Evolutionary conservation across 768 basidiomycete genomes (phyloP).

Genomic region (Phaeotremella skinneri): DNA sequence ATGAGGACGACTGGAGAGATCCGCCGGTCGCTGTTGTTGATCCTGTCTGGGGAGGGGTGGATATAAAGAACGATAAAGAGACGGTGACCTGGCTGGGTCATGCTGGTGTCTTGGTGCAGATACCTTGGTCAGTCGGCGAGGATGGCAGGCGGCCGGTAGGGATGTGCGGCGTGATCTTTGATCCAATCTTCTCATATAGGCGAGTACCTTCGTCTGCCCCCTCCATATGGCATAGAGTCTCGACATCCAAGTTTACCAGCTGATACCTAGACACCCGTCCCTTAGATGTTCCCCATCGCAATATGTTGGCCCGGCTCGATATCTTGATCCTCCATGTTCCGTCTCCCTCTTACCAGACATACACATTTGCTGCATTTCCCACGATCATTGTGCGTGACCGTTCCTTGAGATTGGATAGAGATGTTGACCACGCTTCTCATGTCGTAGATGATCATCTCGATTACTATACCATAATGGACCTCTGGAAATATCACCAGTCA

Average conservation of each 20-base stretch:
- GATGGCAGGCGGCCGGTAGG: constrained; percentile 12
- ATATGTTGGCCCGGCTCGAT: constrained; percentile 47
- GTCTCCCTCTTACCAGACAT: constrained; percentile 45
- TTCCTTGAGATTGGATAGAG: neutral
- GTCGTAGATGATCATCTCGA: constrained; percentile 50
- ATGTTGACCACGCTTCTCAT: constrained; percentile 4
- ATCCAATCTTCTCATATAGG: constrained; percentile 51
- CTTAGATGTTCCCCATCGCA: constrained; percentile 49
- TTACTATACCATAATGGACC: constrained; percentile 48
- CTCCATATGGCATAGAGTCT: neutral
- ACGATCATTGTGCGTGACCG: constrained; percentile 48
- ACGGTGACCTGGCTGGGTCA: constrained; percentile 50
- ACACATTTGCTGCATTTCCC: constrained; percentile 48
- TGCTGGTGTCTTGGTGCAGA: constrained; percentile 43
- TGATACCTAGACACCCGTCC: neutral
- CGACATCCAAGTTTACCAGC: neutral
- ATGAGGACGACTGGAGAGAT: constrained; percentile 43
- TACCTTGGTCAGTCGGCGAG: constrained; percentile 40
- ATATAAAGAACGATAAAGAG: constrained; percentile 17
- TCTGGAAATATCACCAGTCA: constrained; percentile 43
- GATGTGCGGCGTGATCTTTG: constrained; percentile 46
- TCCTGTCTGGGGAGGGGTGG: constrained; percentile 26
- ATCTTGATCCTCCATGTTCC: constrained; percentile 42
- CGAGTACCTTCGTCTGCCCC: constrained; percentile 14
- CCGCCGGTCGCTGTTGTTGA: constrained; percentile 35